A percentile compares a stretch with the other conserved stretches of the same genome.
Evolutionary conservation across 2,329 filamentous ascomycete genomes (phyloP).

Genomic region (Cordyceps javanica): DNA sequence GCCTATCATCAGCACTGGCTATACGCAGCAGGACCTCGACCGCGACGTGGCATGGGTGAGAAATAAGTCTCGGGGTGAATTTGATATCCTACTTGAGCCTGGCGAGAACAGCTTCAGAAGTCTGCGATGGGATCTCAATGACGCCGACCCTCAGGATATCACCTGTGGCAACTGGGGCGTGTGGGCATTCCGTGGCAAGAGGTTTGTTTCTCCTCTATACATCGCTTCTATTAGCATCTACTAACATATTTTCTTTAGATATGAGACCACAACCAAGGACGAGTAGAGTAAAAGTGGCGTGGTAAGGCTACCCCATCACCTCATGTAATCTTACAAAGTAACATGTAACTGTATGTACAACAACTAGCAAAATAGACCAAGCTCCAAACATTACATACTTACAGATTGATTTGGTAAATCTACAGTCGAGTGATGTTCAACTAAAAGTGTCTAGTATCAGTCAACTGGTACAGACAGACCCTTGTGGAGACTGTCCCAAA

Average conservation of each 20-base stretch:
- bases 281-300: slow-evolving; percentile 12
- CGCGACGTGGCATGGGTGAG: slow-evolving; percentile 86
- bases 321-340: slow-evolving; percentile 7
- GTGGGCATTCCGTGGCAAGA: slow-evolving; percentile 96
- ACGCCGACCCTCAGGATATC: slow-evolving; percentile 87
- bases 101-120: slow-evolving; percentile 94
- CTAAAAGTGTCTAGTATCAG: no score
- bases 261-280: slow-evolving; percentile 57
- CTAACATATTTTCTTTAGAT: slow-evolving; percentile 38
- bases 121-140: slow-evolving; percentile 93
- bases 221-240: not conserved
- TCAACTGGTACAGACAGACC: not conserved
- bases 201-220: slow-evolving; percentile 47
- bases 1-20: slow-evolving; percentile 89
- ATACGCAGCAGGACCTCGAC: slow-evolving; percentile 92
- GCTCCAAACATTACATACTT: not conserved
- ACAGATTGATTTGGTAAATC: not conserved
- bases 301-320: not conserved
- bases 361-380: slow-evolving; percentile 10
- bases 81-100: slow-evolving; percentile 85
- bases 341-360: slow-evolving; percentile 14
- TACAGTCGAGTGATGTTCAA: not conserved
- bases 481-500: no score
- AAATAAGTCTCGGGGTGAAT: slow-evolving; percentile 80
- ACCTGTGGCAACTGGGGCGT: slow-evolving; percentile 96